These are phyloP conservation scores for Henckelia pumila DNA, from an alignment of 257 asterid species.

Conservation along the genomic window DNA sequence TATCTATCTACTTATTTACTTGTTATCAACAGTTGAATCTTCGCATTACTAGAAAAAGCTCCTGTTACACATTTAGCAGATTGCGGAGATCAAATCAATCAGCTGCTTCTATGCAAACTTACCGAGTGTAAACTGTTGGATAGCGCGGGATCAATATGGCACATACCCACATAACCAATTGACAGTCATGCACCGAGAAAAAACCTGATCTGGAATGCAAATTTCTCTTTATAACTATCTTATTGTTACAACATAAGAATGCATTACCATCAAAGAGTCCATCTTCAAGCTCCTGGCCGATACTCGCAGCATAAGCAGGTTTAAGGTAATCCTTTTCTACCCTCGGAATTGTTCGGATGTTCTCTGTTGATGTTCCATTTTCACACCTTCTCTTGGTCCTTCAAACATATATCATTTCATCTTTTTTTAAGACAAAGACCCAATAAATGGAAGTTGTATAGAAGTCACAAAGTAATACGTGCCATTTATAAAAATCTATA, in stretches of 20 bases:
- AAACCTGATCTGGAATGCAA: not conserved
- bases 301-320: slow-evolving; percentile 85
- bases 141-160: no score
- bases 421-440: slow-evolving; percentile 23
- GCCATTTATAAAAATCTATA: slow-evolving; percentile 3
- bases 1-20: no score
- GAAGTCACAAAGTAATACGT: slow-evolving; percentile 1
- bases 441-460: not conserved
- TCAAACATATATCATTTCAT: slow-evolving; percentile 28
- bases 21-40: no score
- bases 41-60: not conserved
- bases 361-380: slow-evolving; percentile 41
- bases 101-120: not conserved
- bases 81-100: not conserved
- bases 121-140: no score
- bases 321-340: slow-evolving; percentile 87
- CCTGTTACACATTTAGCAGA: not conserved
- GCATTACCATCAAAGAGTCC: slow-evolving; percentile 92
- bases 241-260: slow-evolving; percentile 2
- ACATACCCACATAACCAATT: no score
- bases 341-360: slow-evolving; percentile 52
- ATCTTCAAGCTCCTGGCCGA: slow-evolving; percentile 86
- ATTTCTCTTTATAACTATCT: not conserved
- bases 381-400: slow-evolving; percentile 67
- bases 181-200: not conserved